Percentiles rank a stretch among this genome's conserved stretches.
phyloP scores from a whole-genome alignment of 1,284 basidiomycete genomes.

The Rhodotorula sp. region DNA sequence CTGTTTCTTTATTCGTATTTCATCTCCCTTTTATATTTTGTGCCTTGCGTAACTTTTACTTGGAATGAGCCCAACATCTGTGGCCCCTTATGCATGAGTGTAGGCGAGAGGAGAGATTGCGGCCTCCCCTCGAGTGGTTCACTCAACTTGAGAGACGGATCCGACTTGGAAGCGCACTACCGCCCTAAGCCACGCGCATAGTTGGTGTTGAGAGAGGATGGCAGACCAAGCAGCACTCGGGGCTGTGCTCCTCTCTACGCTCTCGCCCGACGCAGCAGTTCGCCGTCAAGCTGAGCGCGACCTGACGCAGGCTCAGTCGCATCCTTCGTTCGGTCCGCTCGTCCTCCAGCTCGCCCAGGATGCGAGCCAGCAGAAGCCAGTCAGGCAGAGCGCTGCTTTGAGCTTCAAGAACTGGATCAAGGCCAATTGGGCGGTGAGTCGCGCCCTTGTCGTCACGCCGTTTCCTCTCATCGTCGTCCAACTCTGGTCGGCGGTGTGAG shows the following conservation, averaged over 20 bases:
- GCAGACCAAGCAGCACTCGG: constrained; percentile 25
- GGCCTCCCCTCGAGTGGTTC: neutral
- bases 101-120: neutral
- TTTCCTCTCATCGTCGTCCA: neutral
- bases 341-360: constrained; percentile 72
- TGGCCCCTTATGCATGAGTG: neutral
- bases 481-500: neutral
- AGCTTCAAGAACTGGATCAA: constrained; percentile 87
- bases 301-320: constrained; percentile 64
- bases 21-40: neutral
- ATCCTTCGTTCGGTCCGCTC: constrained; percentile 73
- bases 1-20: neutral
- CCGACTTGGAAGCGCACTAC: too few relatives aligned
- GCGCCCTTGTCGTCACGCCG: neutral
- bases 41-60: neutral
- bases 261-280: constrained; percentile 31
- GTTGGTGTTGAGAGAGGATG: neutral
- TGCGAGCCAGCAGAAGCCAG: constrained; percentile 59
- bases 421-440: constrained; percentile 76
- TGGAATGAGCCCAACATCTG: neutral
- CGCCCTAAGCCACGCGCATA: neutral
- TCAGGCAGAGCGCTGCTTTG: constrained; percentile 75
- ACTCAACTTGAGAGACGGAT: neutral
- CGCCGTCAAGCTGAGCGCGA: constrained; percentile 77
- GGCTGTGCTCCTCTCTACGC: constrained; percentile 24